phyloP scores from a whole-genome alignment of 2,329 filamentous ascomycete species.

The Penicillium sp. region DNA sequence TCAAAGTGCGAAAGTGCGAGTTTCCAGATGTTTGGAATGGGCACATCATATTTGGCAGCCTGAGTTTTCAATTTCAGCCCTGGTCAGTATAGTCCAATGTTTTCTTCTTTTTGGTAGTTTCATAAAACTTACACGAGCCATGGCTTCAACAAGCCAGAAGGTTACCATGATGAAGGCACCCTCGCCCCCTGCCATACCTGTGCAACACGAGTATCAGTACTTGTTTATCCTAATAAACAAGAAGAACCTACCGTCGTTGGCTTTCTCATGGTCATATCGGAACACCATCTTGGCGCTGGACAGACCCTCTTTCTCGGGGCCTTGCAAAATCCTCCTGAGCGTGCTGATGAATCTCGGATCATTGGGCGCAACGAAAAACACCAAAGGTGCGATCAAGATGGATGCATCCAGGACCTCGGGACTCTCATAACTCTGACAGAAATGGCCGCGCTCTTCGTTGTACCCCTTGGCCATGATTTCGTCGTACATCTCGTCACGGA shows the following conservation, averaged over 20 bases:
- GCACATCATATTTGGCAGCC: conserved; percentile 31
- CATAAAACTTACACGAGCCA: conserved; percentile 61
- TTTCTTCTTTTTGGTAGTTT: background rate
- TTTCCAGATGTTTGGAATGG: conserved; percentile 35
- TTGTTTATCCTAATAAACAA: background rate
- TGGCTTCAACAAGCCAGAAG: conserved; percentile 77
- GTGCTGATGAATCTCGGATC: conserved; percentile 73
- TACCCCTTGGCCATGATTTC: conserved; percentile 76
- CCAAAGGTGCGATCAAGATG: conserved; percentile 71
- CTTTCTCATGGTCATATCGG: conserved; percentile 66
- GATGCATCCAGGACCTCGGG: conserved; percentile 69
- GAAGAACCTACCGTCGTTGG: conserved; percentile 61
- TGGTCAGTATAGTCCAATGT: background rate
- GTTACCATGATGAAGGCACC: conserved; percentile 80
- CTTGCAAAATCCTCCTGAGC: conserved; percentile 66
- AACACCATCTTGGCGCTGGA: conserved; percentile 74
- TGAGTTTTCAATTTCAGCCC: background rate
- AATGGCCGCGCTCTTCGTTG: conserved; percentile 66
- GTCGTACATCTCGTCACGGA: conserved; percentile 68
- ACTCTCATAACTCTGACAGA: conserved; percentile 74
- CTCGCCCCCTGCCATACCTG: conserved; percentile 70
- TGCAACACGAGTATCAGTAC: conserved; percentile 16
- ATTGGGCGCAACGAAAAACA: conserved; percentile 76
- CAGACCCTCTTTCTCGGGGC: conserved; percentile 71
- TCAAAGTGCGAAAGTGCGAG: conserved; percentile 67